Evolutionary conservation across 2,329 filamentous ascomycete species (phyloP).

Genomic region (Mycosphaerella arachidis): DNA sequence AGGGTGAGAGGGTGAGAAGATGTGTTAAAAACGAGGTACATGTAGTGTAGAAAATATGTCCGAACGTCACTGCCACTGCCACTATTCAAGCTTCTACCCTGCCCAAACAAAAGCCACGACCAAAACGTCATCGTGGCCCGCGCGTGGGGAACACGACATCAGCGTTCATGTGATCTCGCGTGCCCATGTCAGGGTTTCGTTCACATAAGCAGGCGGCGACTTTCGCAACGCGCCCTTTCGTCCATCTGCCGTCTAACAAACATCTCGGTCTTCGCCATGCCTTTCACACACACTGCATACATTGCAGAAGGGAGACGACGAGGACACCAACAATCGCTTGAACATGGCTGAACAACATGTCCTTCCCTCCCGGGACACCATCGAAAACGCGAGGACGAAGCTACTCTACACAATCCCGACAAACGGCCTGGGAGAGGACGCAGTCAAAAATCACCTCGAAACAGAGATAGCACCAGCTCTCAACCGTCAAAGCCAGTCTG

Average conservation of each 20-base stretch:
- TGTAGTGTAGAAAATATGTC: background rate
- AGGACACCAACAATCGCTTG: background rate
- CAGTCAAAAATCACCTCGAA: constrained; percentile 41
- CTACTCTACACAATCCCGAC: constrained; percentile 37
- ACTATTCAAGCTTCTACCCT: background rate
- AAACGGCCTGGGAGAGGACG: constrained; percentile 41
- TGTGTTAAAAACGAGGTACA: background rate
- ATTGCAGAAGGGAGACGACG: too few relatives aligned
- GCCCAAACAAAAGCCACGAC: background rate
- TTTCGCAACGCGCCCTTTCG: background rate
- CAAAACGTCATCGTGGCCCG: background rate
- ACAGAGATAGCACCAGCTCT: constrained; percentile 53
- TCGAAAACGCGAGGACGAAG: constrained; percentile 32
- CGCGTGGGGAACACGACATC: background rate
- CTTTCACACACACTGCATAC: background rate
- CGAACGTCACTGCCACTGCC: background rate
- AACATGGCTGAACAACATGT: constrained; percentile 19
- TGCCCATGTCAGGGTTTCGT: background rate
- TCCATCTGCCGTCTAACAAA: background rate
- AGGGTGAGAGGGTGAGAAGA: background rate
- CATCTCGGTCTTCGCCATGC: background rate
- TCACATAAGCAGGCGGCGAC: background rate
- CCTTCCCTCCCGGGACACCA: constrained; percentile 31
- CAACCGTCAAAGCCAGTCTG: constrained; percentile 56
- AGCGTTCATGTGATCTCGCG: background rate